phyloP scores from a whole-genome alignment of 441 rosid species.

The Viola pubescens region DNA sequence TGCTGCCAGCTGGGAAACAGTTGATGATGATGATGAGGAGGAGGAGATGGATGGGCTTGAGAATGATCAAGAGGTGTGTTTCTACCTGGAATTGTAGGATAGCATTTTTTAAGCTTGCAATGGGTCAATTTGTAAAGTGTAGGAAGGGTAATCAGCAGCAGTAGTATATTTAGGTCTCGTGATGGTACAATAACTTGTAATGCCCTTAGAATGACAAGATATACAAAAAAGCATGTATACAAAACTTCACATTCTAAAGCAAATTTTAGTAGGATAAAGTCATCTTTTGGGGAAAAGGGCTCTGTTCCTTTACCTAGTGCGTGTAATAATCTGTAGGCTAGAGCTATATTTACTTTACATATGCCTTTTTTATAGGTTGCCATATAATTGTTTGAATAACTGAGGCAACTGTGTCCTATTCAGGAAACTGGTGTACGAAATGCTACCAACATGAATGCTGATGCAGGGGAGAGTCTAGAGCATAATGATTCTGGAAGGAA shows the following conservation, averaged over 20 bases:
- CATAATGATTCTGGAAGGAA: conserved; percentile 49
- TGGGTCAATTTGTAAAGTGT: neutral
- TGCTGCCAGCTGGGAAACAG: conserved; percentile 97
- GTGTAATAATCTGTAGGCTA: neutral
- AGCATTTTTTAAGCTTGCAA: conserved; percentile 7
- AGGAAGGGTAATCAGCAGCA: neutral
- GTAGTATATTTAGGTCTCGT: neutral
- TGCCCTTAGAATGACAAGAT: conserved; percentile 1
- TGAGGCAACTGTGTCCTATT: conserved; percentile 23
- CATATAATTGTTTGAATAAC: neutral
- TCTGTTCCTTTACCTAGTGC: too few species aligned
- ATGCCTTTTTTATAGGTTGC: too few species aligned
- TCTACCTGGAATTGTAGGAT: conserved; percentile 19
- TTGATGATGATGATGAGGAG: conserved; percentile 69
- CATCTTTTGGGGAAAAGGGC: too few species aligned
- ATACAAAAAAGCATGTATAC: neutral
- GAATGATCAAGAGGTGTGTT: conserved; percentile 66
- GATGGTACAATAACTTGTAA: neutral
- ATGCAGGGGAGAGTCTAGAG: conserved; percentile 36
- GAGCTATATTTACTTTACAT: neutral
- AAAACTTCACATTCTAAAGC: too few species aligned
- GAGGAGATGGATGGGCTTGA: conserved; percentile 59
- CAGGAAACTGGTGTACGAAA: conserved; percentile 46
- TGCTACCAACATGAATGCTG: conserved; percentile 32
- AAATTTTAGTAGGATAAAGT: too few species aligned